A percentile compares a stretch with the other conserved stretches of the same genome.
Evolutionary conservation across 805 yeast species (phyloP).

Genomic region (Wickerhamiella sorbophila): DNA sequence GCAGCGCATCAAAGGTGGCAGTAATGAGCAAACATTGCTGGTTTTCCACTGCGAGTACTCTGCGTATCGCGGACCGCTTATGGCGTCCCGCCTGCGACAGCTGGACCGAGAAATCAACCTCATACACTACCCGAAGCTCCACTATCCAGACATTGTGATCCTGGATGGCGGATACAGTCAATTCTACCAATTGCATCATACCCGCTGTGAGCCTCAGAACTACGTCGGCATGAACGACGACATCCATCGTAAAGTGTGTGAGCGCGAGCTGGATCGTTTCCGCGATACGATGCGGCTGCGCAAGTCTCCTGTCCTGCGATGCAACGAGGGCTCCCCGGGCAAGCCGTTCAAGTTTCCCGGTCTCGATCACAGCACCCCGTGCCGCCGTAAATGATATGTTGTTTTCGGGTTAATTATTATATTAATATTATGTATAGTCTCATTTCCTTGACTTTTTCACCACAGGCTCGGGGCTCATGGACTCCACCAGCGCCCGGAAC

Average conservation of each 20-base stretch:
- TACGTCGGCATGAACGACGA: slow-evolving; percentile 79
- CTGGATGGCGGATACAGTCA: slow-evolving; percentile 83
- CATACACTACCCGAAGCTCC: slow-evolving; percentile 63
- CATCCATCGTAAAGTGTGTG: slow-evolving; percentile 33
- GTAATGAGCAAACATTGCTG: slow-evolving; percentile 33
- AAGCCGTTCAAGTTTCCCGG: slow-evolving; percentile 9
- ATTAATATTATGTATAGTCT: background rate
- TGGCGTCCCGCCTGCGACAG: slow-evolving; percentile 76
- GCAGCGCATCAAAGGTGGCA: slow-evolving; percentile 9
- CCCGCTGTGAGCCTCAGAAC: slow-evolving; percentile 56
- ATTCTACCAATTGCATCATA: slow-evolving; percentile 47
- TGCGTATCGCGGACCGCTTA: slow-evolving; percentile 81
- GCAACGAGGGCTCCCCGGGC: slow-evolving; percentile 8
- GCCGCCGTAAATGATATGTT: background rate
- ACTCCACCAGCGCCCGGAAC: background rate
- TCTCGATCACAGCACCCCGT: background rate
- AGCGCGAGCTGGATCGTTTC: slow-evolving; percentile 39
- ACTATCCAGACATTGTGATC: slow-evolving; percentile 79
- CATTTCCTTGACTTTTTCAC: background rate
- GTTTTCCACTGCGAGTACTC: slow-evolving; percentile 93
- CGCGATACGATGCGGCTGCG: slow-evolving; percentile 30
- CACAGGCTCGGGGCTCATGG: background rate
- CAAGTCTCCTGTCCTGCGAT: slow-evolving; percentile 3
- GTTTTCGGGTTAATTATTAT: no score
- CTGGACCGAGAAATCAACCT: slow-evolving; percentile 65